Conservation (phyloP, 768 basidiomycete species). For the Pisolithus orientalis region DNA sequence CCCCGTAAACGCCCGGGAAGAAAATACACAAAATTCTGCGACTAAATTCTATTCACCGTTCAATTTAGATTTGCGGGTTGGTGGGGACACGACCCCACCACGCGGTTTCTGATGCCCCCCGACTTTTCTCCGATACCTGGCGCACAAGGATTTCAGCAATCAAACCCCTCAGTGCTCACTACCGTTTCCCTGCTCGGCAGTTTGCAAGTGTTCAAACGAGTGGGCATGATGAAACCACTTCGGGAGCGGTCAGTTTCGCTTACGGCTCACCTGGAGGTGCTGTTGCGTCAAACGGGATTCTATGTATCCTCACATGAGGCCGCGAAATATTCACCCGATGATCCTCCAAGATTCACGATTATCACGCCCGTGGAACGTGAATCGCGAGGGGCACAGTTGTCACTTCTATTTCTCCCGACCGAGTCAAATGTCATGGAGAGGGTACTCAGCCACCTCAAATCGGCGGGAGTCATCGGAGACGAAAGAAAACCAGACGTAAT, state of each 20-base stretch:
- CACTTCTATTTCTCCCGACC: slow-evolving; percentile 68
- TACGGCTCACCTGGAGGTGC: slow-evolving; percentile 63
- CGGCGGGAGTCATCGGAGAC: slow-evolving; percentile 83
- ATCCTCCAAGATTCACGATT: slow-evolving; percentile 71
- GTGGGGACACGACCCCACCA: slow-evolving; percentile 92
- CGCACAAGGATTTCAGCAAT: slow-evolving; percentile 94
- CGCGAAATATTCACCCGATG: slow-evolving; percentile 21
- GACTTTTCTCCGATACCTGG: slow-evolving; percentile 79
- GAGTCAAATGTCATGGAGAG: slow-evolving; percentile 58
- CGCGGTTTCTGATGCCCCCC: slow-evolving; percentile 88
- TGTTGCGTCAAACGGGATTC: slow-evolving; percentile 56
- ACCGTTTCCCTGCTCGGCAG: slow-evolving; percentile 79
- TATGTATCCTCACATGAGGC: slow-evolving; percentile 44
- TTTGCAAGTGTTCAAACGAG: slow-evolving; percentile 72
- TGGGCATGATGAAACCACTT: slow-evolving; percentile 65
- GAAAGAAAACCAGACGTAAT: slow-evolving; percentile 91
- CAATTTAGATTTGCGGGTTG: slow-evolving; percentile 78
- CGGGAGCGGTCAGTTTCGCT: slow-evolving; percentile 64
- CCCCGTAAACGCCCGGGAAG: slow-evolving; percentile 1
- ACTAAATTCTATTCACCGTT: slow-evolving; percentile 5
- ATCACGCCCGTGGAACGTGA: slow-evolving; percentile 72
- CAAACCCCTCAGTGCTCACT: slow-evolving; percentile 83
- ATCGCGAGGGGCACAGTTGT: slow-evolving; percentile 81
- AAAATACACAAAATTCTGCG: background rate
- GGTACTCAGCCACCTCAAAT: slow-evolving; percentile 54